Percentiles rank a stretch among this genome's conserved stretches.
These are phyloP conservation scores for Pleurotus tuoliensis DNA, from an alignment of 768 basidiomycete species.

Conservation along the genomic window DNA sequence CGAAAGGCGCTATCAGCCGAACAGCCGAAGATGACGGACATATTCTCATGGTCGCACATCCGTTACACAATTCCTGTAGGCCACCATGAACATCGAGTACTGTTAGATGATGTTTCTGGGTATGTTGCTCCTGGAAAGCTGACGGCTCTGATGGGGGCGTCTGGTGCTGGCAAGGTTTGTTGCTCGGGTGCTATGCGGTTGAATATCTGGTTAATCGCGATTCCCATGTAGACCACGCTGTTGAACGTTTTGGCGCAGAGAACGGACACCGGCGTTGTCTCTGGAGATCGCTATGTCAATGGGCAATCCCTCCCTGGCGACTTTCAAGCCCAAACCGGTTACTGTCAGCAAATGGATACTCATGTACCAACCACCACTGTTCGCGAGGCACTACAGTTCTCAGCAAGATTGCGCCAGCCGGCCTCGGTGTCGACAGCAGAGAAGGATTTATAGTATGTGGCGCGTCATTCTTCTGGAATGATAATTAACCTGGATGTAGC, in stretches of 20 bases:
- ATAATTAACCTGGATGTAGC: conserved; percentile 18
- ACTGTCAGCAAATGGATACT: conserved; percentile 83
- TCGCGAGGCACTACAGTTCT: conserved; percentile 75
- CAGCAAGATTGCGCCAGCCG: conserved; percentile 77
- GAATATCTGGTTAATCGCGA: conserved; percentile 17
- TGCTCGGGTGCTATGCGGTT: conserved; percentile 43
- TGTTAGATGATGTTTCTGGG: conserved; percentile 73
- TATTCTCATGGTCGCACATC: conserved; percentile 79
- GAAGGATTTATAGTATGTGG: conserved; percentile 71
- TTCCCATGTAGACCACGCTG: conserved; percentile 43
- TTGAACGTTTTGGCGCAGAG: conserved; percentile 55
- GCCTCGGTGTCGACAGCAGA: conserved; percentile 58
- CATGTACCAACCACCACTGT: conserved; percentile 76
- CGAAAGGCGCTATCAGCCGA: conserved; percentile 31
- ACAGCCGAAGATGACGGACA: conserved; percentile 45
- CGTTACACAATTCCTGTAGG: conserved; percentile 59
- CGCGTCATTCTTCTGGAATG: not conserved
- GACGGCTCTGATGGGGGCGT: conserved; percentile 73
- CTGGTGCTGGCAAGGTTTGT: conserved; percentile 45
- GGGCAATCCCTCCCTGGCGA: conserved; percentile 47
- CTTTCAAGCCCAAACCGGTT: conserved; percentile 72
- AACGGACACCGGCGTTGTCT: conserved; percentile 40
- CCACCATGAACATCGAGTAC: conserved; percentile 37
- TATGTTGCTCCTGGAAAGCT: conserved; percentile 79
- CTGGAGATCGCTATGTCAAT: conserved; percentile 53